These are phyloP conservation scores for Schizonepeta tenuifolia DNA, from an alignment of 257 asterid species.

Conservation along the genomic window DNA sequence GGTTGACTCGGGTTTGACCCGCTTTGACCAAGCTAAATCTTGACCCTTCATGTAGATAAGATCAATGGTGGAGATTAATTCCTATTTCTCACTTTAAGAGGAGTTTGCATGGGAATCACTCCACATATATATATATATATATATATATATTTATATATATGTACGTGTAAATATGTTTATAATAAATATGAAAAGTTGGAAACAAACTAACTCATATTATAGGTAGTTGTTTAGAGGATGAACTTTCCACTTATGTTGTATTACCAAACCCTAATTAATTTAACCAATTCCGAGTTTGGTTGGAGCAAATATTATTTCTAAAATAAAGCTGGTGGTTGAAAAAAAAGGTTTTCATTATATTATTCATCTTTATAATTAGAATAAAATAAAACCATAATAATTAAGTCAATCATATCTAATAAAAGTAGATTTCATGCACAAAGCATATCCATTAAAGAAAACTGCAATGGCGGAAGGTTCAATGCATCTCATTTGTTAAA, in stretches of 20 bases:
- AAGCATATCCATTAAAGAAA: constrained; percentile 43
- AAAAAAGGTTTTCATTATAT: background rate
- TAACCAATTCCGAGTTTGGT: constrained; percentile 15
- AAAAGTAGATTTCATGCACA: constrained; percentile 38
- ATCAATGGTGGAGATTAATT: too few relatives aligned
- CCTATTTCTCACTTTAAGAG: too few relatives aligned
- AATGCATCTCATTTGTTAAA: constrained; percentile 33
- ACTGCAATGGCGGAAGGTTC: constrained; percentile 40
- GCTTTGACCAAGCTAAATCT: too few relatives aligned
- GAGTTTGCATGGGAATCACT: too few relatives aligned
- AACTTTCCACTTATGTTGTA: background rate
- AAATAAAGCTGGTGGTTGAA: constrained; percentile 9
- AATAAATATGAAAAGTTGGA: background rate
- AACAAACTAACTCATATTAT: background rate
- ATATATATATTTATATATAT: too few relatives aligned
- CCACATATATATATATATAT: too few relatives aligned
- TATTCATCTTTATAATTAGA: background rate
- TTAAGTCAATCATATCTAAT: constrained; percentile 16
- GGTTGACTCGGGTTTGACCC: too few relatives aligned
- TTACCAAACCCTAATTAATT: constrained; percentile 30
- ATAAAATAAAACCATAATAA: constrained; percentile 14
- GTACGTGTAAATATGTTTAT: background rate
- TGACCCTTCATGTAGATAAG: too few relatives aligned
- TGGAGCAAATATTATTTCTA: constrained; percentile 10
- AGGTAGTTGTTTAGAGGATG: constrained; percentile 11